Percentiles rank a stretch among this genome's conserved stretches.
phyloP scores from a whole-genome alignment of 306 rosid genomes.

The Vigna nakashimae region DNA sequence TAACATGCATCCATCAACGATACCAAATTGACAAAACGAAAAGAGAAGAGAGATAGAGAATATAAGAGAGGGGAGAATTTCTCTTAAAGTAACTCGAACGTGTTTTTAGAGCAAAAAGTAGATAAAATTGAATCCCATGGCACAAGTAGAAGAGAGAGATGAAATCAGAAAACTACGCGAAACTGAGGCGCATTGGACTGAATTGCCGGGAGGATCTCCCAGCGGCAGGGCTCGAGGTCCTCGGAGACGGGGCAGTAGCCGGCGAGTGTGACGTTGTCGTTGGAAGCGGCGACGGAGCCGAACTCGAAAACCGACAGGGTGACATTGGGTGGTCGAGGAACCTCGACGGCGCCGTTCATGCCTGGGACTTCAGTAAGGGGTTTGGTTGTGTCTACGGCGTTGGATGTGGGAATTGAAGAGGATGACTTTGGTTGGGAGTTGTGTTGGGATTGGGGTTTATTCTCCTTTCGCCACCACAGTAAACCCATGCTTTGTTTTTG shows the following conservation, averaged over 20 bases:
- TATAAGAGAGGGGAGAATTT: background rate
- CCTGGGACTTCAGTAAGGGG: constrained; percentile 59
- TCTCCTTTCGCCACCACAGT: constrained; percentile 80
- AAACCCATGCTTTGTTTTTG: constrained; percentile 65
- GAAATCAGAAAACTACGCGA: constrained; percentile 74
- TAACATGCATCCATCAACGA: background rate
- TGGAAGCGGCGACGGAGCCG: constrained; percentile 75
- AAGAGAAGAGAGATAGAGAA: background rate
- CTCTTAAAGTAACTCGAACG: background rate
- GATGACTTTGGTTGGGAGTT: constrained; percentile 40
- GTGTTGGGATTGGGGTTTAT: constrained; percentile 22
- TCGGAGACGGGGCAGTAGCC: constrained; percentile 97
- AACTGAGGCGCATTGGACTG: constrained; percentile 89
- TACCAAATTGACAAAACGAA: background rate
- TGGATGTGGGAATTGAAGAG: constrained; percentile 10
- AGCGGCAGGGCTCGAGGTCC: constrained; percentile 96
- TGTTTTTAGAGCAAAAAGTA: background rate
- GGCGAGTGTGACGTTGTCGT: constrained; percentile 85
- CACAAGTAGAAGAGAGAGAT: background rate
- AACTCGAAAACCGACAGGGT: constrained; percentile 78
- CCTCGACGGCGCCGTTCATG: constrained; percentile 86
- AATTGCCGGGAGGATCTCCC: constrained; percentile 87
- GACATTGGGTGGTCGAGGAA: constrained; percentile 63
- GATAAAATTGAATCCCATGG: background rate
- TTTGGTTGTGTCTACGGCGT: background rate